Conservation (phyloP, 2,329 filamentous ascomycete species). For the Scedosporium apiospermum region DNA sequence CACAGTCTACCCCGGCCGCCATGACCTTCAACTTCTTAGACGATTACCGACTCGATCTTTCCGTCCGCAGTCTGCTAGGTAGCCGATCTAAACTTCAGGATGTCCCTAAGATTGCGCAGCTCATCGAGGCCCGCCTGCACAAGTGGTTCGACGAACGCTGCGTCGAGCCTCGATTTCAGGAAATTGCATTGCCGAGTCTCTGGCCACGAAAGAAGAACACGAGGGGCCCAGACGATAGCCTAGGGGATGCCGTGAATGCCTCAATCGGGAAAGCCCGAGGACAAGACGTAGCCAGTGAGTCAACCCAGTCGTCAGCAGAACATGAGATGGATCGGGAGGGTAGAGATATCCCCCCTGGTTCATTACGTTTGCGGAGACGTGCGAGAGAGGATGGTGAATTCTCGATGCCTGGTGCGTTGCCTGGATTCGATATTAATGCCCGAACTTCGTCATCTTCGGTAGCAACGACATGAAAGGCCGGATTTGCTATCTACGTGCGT, state of each 20-base stretch:
- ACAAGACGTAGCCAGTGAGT: conserved; percentile 40
- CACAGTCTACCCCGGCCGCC: conserved; percentile 67
- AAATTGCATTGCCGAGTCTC: conserved; percentile 71
- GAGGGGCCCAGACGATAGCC: conserved; percentile 55
- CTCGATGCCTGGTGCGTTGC: conserved; percentile 37
- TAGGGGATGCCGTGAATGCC: conserved; percentile 14
- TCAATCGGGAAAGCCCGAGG: conserved; percentile 28
- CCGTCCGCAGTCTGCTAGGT: conserved; percentile 68
- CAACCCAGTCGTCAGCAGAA: conserved; percentile 21
- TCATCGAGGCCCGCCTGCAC: conserved; percentile 71
- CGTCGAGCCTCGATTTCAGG: conserved; percentile 78
- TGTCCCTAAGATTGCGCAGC: conserved; percentile 78
- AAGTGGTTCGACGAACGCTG: conserved; percentile 82
- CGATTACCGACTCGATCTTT: conserved; percentile 78
- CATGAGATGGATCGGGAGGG: conserved; percentile 16
- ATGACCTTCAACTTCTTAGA: conserved; percentile 91
- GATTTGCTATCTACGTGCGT: neutral
- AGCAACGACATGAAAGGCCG: neutral
- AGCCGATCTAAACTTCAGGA: conserved; percentile 74
- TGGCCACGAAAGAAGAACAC: conserved; percentile 84
- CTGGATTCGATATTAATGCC: conserved; percentile 20
- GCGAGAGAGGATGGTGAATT: conserved; percentile 27
- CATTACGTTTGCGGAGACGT: conserved; percentile 29
- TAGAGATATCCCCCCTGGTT: conserved; percentile 23
- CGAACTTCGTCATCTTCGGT: neutral